phyloP scores from a whole-genome alignment of 305 asterid genomes.

The Solanum hybrid region DNA sequence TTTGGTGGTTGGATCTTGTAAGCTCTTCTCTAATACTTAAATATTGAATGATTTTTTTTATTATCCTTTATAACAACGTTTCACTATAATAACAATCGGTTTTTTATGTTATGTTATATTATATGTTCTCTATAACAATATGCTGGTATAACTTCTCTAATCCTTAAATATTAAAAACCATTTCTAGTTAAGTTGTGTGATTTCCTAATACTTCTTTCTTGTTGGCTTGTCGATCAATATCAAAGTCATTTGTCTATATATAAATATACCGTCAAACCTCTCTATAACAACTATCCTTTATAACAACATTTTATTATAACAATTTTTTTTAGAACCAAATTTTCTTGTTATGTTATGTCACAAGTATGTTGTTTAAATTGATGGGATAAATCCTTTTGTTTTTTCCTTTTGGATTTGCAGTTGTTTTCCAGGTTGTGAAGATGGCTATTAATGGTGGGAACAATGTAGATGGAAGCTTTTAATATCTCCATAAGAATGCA shows the following conservation, averaged over 20 bases:
- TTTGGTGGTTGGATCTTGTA: slow-evolving; percentile 73
- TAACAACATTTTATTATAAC: neutral
- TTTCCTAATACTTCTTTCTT: neutral
- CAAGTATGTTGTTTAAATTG: neutral
- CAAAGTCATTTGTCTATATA: neutral
- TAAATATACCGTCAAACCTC: neutral
- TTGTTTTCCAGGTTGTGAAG: slow-evolving; percentile 66
- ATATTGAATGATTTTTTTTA: neutral
- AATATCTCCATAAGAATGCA: neutral
- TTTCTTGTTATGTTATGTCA: neutral
- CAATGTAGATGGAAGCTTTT: slow-evolving; percentile 7
- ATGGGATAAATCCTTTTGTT: neutral
- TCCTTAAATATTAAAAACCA: neutral
- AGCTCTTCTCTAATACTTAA: neutral
- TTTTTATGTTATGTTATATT: neutral
- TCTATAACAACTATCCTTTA: neutral
- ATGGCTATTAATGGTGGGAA: slow-evolving; percentile 55
- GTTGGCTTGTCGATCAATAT: neutral
- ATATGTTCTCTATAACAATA: neutral
- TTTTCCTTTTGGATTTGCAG: slow-evolving; percentile 27
- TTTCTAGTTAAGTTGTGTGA: neutral
- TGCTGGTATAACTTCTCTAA: neutral
- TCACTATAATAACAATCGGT: neutral
- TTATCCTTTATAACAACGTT: neutral
- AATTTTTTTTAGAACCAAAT: neutral